phyloP scores from a whole-genome alignment of 2,329 filamentous ascomycete genomes.

The Trichophyton verrucosum region DNA sequence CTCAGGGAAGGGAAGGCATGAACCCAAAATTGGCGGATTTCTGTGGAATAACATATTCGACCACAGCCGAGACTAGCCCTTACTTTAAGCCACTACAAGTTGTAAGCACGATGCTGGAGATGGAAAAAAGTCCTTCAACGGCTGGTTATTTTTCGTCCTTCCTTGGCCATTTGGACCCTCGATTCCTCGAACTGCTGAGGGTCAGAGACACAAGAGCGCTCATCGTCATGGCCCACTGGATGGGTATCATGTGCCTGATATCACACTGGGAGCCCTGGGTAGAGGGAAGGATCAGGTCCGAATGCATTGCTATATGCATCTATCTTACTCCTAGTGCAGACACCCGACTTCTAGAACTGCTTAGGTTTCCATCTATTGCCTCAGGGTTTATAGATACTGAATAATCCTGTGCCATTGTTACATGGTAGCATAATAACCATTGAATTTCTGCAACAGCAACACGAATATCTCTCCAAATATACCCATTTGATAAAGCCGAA shows the following conservation, averaged over 20 bases:
- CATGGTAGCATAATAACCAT: neutral
- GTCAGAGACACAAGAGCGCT: conserved; percentile 19
- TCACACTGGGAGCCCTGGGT: conserved; percentile 22
- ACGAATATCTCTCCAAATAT: too few relatives aligned
- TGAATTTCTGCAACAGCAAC: neutral
- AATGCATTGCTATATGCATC: conserved; percentile 23
- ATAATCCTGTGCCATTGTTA: neutral
- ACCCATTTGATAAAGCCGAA: too few relatives aligned
- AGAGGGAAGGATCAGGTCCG: conserved; percentile 18
- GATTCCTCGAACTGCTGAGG: conserved; percentile 18
- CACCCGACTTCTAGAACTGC: conserved; percentile 14
- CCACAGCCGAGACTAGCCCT: conserved; percentile 14
- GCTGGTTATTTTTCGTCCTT: conserved; percentile 17
- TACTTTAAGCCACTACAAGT: conserved; percentile 19
- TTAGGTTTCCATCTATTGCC: conserved; percentile 17
- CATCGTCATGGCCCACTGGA: conserved; percentile 22
- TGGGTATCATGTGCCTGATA: conserved; percentile 22
- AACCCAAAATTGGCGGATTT: conserved; percentile 20
- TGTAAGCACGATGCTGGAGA: conserved; percentile 13
- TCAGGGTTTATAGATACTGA: conserved; percentile 15
- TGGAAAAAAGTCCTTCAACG: conserved; percentile 17
- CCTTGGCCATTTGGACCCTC: conserved; percentile 19
- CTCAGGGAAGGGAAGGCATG: conserved; percentile 18
- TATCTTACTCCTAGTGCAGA: conserved; percentile 19
- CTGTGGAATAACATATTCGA: conserved; percentile 19